These are phyloP conservation scores for Clavispora santaluciae DNA, from an alignment of 805 yeast genomes.

Conservation along the genomic window DNA sequence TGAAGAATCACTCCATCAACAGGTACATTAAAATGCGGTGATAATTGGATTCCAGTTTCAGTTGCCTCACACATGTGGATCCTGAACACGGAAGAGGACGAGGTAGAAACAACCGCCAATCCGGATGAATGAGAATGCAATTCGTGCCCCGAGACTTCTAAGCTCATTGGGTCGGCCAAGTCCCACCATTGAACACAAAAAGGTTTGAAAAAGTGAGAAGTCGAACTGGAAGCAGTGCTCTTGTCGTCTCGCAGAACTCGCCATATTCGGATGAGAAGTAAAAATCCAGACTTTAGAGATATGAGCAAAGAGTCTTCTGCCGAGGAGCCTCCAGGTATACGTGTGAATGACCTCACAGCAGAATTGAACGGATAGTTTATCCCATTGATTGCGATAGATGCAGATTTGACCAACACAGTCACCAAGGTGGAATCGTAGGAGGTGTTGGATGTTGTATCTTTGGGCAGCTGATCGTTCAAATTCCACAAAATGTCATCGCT, in stretches of 20 bases:
- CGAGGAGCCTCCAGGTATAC: constrained; percentile 10
- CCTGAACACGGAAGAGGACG: constrained; percentile 33
- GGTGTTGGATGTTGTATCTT: constrained; percentile 2
- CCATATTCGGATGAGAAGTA: constrained; percentile 37
- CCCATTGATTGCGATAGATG: constrained; percentile 29
- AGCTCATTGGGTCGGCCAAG: constrained; percentile 10
- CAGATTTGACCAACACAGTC: constrained; percentile 26
- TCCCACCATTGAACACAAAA: constrained; percentile 52
- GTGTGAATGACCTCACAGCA: constrained; percentile 27
- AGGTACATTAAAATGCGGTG: constrained; percentile 34
- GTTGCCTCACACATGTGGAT: constrained; percentile 34
- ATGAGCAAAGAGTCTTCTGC: constrained; percentile 38
- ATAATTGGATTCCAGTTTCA: constrained; percentile 33
- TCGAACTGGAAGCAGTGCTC: constrained; percentile 12
- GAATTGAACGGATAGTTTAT: constrained; percentile 28
- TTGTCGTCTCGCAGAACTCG: constrained; percentile 25
- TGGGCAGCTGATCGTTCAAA: constrained; percentile 2
- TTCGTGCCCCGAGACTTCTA: constrained; percentile 22
- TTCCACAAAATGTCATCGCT: constrained; percentile 23
- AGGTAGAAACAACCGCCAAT: constrained; percentile 32
- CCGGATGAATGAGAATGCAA: constrained; percentile 37
- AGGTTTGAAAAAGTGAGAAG: constrained; percentile 30
- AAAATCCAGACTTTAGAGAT: constrained; percentile 36
- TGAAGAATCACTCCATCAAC: constrained; percentile 39
- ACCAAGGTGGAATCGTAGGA: constrained; percentile 7